Evolutionary conservation across 305 asterid species (phyloP).

Genomic region (Andrographis paniculata): DNA sequence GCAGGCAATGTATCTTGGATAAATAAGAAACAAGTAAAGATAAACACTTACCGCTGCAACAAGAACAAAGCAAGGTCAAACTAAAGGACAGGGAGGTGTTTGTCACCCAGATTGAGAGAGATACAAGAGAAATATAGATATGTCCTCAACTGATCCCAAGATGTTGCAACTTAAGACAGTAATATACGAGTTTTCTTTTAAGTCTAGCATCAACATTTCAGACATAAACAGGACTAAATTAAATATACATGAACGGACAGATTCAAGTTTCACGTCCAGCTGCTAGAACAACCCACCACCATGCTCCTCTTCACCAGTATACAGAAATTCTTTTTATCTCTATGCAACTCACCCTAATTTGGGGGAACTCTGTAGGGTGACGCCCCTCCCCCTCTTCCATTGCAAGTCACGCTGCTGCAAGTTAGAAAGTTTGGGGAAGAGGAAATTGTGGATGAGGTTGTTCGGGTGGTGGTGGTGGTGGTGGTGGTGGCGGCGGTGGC

Average conservation of each 20-base stretch:
- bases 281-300: conserved; percentile 8
- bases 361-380: conserved; percentile 12
- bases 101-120: too few relatives aligned
- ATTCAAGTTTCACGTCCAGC: neutral
- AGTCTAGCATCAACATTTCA: neutral
- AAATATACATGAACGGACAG: conserved; percentile 9
- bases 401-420: conserved; percentile 27
- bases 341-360: conserved; percentile 20
- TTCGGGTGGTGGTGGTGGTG: conserved; percentile 6
- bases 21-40: too few relatives aligned
- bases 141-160: neutral
- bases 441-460: conserved; percentile 15
- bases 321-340: conserved; percentile 16
- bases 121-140: too few relatives aligned
- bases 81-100: too few relatives aligned
- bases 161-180: neutral
- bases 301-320: conserved; percentile 13
- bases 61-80: too few relatives aligned
- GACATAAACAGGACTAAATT: neutral
- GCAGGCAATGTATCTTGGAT: too few relatives aligned
- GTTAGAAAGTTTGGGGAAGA: conserved; percentile 16
- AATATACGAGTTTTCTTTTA: too few relatives aligned
- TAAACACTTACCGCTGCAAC: too few relatives aligned
- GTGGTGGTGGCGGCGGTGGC: conserved; percentile 13
- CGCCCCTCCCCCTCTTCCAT: conserved; percentile 18